A percentile compares a stretch with the other conserved stretches of the same genome.
Conservation (phyloP, 148 eudicot genomes). For the Drosera capensis region DNA sequence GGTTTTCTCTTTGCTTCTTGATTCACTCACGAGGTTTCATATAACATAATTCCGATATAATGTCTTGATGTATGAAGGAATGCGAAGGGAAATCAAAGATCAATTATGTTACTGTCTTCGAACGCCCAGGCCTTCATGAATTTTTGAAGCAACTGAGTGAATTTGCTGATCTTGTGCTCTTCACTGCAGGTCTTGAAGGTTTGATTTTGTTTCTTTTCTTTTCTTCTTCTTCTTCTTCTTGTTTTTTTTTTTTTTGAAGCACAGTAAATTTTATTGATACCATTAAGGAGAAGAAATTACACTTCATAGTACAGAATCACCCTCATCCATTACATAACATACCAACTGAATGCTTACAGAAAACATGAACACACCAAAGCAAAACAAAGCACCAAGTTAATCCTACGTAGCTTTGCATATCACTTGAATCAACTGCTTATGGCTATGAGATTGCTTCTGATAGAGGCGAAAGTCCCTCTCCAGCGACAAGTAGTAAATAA, state of each 20-base stretch:
- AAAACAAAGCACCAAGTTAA: too few relatives aligned
- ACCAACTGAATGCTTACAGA: too few relatives aligned
- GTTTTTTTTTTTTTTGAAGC: not conserved
- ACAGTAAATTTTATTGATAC: too few relatives aligned
- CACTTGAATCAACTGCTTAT: too few relatives aligned
- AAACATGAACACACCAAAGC: too few relatives aligned
- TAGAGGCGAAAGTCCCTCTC: too few relatives aligned
- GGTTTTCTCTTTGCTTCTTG: constrained; percentile 2
- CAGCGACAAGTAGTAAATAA: too few relatives aligned
- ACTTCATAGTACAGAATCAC: too few relatives aligned
- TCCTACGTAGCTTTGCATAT: too few relatives aligned
- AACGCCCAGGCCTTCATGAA: constrained; percentile 88
- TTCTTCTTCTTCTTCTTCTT: not conserved
- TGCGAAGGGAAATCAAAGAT: constrained; percentile 82
- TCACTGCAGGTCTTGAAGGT: constrained; percentile 99
- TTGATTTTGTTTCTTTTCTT: constrained; percentile 2
- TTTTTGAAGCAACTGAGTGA: constrained; percentile 69
- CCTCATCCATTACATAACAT: too few relatives aligned
- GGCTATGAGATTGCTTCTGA: too few relatives aligned
- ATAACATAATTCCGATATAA: constrained; percentile 7
- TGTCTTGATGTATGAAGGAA: constrained; percentile 39
- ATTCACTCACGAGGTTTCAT: not conserved
- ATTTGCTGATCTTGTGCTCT: constrained; percentile 90
- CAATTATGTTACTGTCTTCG: constrained; percentile 97
- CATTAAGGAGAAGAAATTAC: too few relatives aligned